Base-by-base conservation (phyloP, 768 basidiomycete genomes). In the Peribolospora kevripleyi region DNA sequence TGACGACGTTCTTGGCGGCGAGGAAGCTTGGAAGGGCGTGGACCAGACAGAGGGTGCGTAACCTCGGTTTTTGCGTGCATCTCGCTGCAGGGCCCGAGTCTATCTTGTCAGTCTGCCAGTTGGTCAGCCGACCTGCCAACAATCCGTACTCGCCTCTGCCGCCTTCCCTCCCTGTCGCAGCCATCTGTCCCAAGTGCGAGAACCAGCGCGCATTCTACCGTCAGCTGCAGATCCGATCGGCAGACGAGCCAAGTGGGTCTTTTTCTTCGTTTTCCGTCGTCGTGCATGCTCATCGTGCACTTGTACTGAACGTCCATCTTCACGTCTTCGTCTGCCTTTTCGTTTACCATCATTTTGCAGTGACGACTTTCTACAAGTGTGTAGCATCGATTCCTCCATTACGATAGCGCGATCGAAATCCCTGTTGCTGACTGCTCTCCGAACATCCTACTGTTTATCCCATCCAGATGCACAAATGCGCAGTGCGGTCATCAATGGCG, bases 1-100 rank as follows among this genome's bases (percentile, higher is more conserved):
- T 9, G 93, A 98, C 65, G 93, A 97, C 63, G 90, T 98, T 5
- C 72, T 97, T 38, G 93, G 91, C 52, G 88, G 86, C 3, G 86
- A 84, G 43, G 84, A 86, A 57, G 79, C 79, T 68, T 93, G 90
- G 86, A 81, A 80, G 55, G 83, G 93, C 66, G 90, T 88, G 3
- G 90, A 91, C 67, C 77, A 80, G 50, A 87, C 82, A 0, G 74
- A 78, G 61, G 79, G 87, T 84, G 47, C 52, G 73, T 61, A 42
- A 2, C 9, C n/a, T 11, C 11, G 4, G 40, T 14, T 3, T 42
- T 3, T 36, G 11, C 48, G 42, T 6, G 4, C 3, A 11, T 11
- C n/a, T 4, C 4, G 53, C 39, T 53, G 52, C 42, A 11, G 6
- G 10, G n/a, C 10, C 25, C 46, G 13, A 9, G 3, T 48, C 47